Percentiles rank a stretch among this genome's conserved stretches.
Evolutionary conservation across 345 rosid genomes (phyloP).

Genomic region (Laguncularia racemosa): DNA sequence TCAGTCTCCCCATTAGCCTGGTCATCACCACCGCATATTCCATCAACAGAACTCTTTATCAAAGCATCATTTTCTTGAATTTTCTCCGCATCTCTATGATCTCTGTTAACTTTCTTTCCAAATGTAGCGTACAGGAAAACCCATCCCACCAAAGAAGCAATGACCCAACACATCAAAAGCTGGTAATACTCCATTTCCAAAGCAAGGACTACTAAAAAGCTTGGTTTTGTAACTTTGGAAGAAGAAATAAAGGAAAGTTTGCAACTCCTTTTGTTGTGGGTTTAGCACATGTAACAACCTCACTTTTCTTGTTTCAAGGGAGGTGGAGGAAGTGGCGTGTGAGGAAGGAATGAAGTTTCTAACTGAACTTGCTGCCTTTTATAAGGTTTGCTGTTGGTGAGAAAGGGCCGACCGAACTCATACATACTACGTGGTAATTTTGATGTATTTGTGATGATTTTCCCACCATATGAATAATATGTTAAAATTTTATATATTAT

Average conservation of each 20-base stretch:
- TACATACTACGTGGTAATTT: too few relatives aligned
- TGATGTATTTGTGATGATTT: too few relatives aligned
- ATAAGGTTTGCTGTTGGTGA: not conserved
- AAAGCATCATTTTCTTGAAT: not conserved
- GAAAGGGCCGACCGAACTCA: too few relatives aligned
- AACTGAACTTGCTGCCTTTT: constrained; percentile 9
- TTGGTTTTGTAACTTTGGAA: not conserved
- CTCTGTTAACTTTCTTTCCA: constrained; percentile 10
- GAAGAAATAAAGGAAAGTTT: not conserved
- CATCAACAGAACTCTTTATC: not conserved
- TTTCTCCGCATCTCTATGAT: not conserved
- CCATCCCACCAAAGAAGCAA: constrained; percentile 11
- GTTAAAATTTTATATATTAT: too few relatives aligned
- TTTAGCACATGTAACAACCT: too few relatives aligned
- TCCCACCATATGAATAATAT: too few relatives aligned
- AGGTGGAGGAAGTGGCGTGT: too few relatives aligned
- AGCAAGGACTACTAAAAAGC: not conserved
- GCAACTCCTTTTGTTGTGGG: not conserved
- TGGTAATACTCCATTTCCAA: constrained; percentile 3
- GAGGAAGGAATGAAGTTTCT: constrained; percentile 2
- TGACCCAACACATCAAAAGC: constrained; percentile 11
- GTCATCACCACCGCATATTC: not conserved
- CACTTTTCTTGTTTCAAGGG: too few relatives aligned
- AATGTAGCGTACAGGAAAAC: constrained; percentile 4
- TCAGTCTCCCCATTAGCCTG: constrained; percentile 9